Evolutionary conservation across 1,284 basidiomycete species (phyloP), one percentile per base, ranked within the genome.

Genomic region (Trametes pubescens): DNA sequence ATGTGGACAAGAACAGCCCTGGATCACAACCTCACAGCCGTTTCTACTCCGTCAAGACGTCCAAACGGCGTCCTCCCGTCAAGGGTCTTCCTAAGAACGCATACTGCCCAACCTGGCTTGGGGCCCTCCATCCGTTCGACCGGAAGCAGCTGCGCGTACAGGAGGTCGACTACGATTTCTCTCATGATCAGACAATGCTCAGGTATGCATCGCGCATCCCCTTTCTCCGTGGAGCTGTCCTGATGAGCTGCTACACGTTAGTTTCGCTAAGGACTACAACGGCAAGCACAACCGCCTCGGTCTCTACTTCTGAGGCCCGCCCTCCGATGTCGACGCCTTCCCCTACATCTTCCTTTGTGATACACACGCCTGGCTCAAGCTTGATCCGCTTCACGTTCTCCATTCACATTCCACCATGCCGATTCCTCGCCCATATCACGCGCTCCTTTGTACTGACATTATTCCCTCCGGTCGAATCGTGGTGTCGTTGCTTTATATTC

Each of bases 31-130:
- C 54, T 5, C 38, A 44, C n/a, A 35, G 29, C 2, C 54, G 54
- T 6, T 47, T 46, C 24, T 35, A 44, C 22, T 56, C 54, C 1
- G 24, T 29, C 24, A 56, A n/a, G 11, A 10, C n/a, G 14, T 35
- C 34, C 22, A 44, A 24, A 9, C 29, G 40, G 4, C 38, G 40
- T 13, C 40, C 54, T 26, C 40, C 54, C 18, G 54, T 56, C 40
- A 44, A 38, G 22, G 11, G 24, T 18, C 38, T 56, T 9, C 54
- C 54, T 2, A 11, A 21, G 22, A 56, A 56, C 32, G 54, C 54
- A 24, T 56, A 56, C 32, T 22, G 44, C 38, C 38, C 38, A 16
- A 11, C 7, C 16, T 56, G 54, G 54, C 43, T 44, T 21, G 14
- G 13, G 40, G 10, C 38, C 18, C 54, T 56, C 7, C 37, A 43